phyloP scores from a whole-genome alignment of 441 rosid species.

The Adansonia gregorii region DNA sequence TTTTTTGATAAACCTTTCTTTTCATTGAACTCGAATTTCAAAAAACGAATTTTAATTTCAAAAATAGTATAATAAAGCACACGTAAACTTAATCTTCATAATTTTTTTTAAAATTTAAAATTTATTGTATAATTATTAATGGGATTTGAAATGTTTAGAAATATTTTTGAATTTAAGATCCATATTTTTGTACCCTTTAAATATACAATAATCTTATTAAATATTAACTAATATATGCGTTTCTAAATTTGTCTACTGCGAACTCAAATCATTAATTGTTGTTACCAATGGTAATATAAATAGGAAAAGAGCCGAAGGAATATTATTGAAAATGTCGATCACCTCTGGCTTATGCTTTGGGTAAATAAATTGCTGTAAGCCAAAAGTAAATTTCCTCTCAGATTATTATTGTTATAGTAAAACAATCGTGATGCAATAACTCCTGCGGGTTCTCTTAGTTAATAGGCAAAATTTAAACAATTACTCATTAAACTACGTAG shows the following conservation, averaged over 20 bases:
- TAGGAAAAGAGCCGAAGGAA: neutral
- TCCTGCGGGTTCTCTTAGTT: neutral
- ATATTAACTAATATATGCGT: no score
- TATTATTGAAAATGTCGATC: neutral
- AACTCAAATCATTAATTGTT: neutral
- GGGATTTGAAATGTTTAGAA: no score
- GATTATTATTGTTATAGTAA: neutral
- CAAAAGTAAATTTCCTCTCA: neutral
- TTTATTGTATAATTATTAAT: no score
- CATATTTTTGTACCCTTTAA: no score
- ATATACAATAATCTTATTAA: no score
- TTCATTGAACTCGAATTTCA: no score
- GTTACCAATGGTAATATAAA: neutral
- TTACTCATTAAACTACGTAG: neutral
- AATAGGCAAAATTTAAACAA: neutral
- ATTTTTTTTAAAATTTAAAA: neutral
- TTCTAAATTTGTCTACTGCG: no score
- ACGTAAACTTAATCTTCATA: neutral
- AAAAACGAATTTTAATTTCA: no score
- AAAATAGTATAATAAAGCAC: neutral
- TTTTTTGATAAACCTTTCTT: slow-evolving; percentile 27
- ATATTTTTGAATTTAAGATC: no score
- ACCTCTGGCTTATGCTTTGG: neutral
- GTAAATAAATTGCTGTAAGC: neutral
- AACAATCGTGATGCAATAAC: neutral